Evolutionary conservation across 768 basidiomycete species (phyloP), one percentile per base, ranked within the genome.

Genomic region (Dentipellis sp.): DNA sequence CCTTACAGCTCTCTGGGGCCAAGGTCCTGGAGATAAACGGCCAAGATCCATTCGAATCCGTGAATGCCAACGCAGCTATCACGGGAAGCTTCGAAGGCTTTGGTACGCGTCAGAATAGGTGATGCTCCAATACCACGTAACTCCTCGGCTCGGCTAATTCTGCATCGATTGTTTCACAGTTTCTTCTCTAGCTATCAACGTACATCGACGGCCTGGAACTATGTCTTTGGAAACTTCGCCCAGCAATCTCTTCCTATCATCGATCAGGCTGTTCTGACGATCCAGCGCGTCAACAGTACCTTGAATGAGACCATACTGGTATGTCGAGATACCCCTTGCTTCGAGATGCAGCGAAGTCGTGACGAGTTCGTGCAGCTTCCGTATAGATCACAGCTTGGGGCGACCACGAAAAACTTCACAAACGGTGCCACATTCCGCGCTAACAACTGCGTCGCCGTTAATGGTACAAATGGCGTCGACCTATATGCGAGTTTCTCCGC

Each of bases 321-420:
- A 45, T 52, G 74, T 65, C 29, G 42, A 17, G 8, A 19, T 19
- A 45, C n/a, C n/a, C 42, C 42, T 8, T 45, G n/a, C 16, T 17
- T 19, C 16, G 42, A 19, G 42, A 45, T 45, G 19, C 38, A 10
- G 53, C 29, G 7, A 45, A 39, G 39, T 10, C 42, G 50, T 53
- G 23, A 35, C 6, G 52, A 72, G 73, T 66, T 75, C 48, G 72
- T 22, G 8, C 47, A 83, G 81, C 65, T 83, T 53, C 81, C 82
- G 11, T 84, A 81, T 65, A 78, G 78, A 38, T 81, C 81, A 3
- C 75, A 79, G 42, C 72, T 82, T 58, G 75, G 75, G 22, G 68
- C 75, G 1, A 64, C 65, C 10, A 69, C 78, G 22, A 70, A 70
- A 19, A 64, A 72, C 16, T 84, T 81, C 63, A 78, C 77, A 1